Evolutionary conservation across 805 yeast genomes (phyloP).

Genomic region (Debaryomyces prosopidis): DNA sequence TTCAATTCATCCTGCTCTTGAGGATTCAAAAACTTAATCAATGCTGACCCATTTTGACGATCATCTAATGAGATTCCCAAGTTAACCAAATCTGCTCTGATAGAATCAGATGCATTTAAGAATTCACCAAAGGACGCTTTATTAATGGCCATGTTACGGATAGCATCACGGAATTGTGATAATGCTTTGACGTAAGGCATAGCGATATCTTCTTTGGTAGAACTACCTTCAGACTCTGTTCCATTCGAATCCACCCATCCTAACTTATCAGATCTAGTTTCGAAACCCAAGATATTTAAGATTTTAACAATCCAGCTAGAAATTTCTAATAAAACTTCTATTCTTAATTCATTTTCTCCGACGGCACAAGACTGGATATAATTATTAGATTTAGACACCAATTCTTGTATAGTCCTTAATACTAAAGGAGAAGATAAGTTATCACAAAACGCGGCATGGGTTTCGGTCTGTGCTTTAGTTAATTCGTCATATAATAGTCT

Average conservation of each 20-base stretch:
- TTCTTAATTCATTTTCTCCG: slow-evolving; percentile 47
- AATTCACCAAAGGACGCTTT: slow-evolving; percentile 52
- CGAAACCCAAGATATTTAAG: slow-evolving; percentile 74
- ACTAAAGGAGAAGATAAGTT: slow-evolving; percentile 81
- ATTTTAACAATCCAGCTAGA: slow-evolving; percentile 73
- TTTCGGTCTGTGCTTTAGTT: slow-evolving; percentile 51
- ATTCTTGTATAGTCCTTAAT: slow-evolving; percentile 60
- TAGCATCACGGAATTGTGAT: slow-evolving; percentile 77
- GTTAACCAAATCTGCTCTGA: slow-evolving; percentile 70
- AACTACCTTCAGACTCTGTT: slow-evolving; percentile 14
- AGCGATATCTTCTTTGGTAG: slow-evolving; percentile 59
- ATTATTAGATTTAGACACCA: slow-evolving; percentile 70
- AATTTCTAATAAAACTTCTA: slow-evolving; percentile 66
- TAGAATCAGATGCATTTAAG: slow-evolving; percentile 67
- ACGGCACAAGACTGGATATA: slow-evolving; percentile 57
- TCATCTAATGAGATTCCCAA: slow-evolving; percentile 89
- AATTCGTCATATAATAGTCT: slow-evolving; percentile 54
- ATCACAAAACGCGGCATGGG: slow-evolving; percentile 83
- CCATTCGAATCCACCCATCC: slow-evolving; percentile 69
- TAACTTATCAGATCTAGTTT: slow-evolving; percentile 61
- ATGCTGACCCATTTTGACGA: slow-evolving; percentile 75
- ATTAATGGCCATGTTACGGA: slow-evolving; percentile 71
- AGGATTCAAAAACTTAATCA: slow-evolving; percentile 75
- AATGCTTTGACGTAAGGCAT: slow-evolving; percentile 80
- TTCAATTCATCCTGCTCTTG: slow-evolving; percentile 69